Evolutionary conservation across 2,329 filamentous ascomycete species (phyloP).

Genomic region (Arthrobotrys conoides): DNA sequence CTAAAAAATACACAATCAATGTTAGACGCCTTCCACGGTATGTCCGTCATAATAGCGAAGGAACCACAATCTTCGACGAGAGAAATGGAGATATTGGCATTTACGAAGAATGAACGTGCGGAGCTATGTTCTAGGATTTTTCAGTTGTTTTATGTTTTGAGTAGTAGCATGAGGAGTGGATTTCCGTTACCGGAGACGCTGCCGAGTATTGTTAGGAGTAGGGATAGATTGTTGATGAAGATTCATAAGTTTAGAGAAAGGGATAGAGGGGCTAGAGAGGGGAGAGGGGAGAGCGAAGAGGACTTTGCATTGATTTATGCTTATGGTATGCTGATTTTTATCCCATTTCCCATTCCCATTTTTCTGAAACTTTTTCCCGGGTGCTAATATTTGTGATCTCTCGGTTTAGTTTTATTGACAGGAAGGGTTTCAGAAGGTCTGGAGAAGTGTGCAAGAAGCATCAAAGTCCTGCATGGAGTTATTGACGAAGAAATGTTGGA

Average conservation of each 20-base stretch:
- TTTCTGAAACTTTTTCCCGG: background rate
- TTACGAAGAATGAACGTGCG: conserved; percentile 82
- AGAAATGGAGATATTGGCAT: conserved; percentile 83
- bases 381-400: conserved; percentile 12
- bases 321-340: conserved; percentile 72
- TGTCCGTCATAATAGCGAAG: conserved; percentile 91
- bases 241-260: conserved; percentile 87
- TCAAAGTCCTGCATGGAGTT: conserved; percentile 76
- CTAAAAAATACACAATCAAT: conserved; percentile 85
- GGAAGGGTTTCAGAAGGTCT: conserved; percentile 78
- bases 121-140: conserved; percentile 90
- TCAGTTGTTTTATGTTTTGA: conserved; percentile 87
- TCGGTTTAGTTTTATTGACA: conserved; percentile 72
- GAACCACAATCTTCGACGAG: conserved; percentile 81
- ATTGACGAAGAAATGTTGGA: conserved; percentile 73
- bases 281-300: conserved; percentile 68
- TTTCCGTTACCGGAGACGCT: conserved; percentile 92
- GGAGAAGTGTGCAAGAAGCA: conserved; percentile 73
- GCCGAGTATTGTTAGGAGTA: conserved; percentile 82
- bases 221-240: conserved; percentile 86
- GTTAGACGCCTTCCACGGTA: conserved; percentile 93
- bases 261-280: conserved; percentile 68
- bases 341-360: background rate
- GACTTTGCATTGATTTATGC: conserved; percentile 95
- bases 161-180: conserved; percentile 92